phyloP scores from a whole-genome alignment of 768 basidiomycete genomes.

The Tricholoma saponaceum region DNA sequence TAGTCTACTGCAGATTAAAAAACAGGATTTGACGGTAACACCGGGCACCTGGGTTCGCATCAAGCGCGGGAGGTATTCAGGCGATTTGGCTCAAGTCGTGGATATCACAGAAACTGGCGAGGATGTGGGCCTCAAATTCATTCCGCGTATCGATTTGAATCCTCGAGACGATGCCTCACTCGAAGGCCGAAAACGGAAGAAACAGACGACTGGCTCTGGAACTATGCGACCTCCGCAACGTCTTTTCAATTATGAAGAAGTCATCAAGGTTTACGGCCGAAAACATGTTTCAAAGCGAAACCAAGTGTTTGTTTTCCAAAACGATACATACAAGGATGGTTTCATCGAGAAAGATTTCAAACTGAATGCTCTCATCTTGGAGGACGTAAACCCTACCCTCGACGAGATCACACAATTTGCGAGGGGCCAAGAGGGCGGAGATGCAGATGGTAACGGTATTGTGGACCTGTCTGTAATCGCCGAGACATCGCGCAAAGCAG shows the following conservation, averaged over 20 bases:
- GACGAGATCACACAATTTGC: slow-evolving; percentile 95
- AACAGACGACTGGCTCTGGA: slow-evolving; percentile 42
- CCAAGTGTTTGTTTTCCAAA: slow-evolving; percentile 80
- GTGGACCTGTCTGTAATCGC: slow-evolving; percentile 90
- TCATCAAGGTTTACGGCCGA: slow-evolving; percentile 78
- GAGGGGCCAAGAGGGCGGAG: slow-evolving; percentile 65
- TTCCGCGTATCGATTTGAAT: slow-evolving; percentile 96
- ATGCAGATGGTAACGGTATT: slow-evolving; percentile 45
- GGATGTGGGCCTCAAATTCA: slow-evolving; percentile 87
- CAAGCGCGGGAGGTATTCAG: slow-evolving; percentile 88
- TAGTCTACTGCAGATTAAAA: slow-evolving; percentile 91
- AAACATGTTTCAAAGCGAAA: slow-evolving; percentile 73
- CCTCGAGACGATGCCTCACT: slow-evolving; percentile 73
- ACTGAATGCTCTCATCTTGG: slow-evolving; percentile 67
- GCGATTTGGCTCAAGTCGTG: slow-evolving; percentile 93
- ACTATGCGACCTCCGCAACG: slow-evolving; percentile 85
- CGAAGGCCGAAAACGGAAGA: slow-evolving; percentile 77
- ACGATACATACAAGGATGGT: slow-evolving; percentile 91
- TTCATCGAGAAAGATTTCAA: slow-evolving; percentile 97
- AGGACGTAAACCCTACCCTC: slow-evolving; percentile 91
- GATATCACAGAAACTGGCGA: slow-evolving; percentile 93
- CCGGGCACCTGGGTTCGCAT: slow-evolving; percentile 95
- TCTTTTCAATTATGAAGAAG: slow-evolving; percentile 93
- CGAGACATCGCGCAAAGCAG: slow-evolving; percentile 86
- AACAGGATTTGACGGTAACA: slow-evolving; percentile 80